phyloP scores from a whole-genome alignment of 1,284 basidiomycete species.

The Papiliotrema nemorosa region DNA sequence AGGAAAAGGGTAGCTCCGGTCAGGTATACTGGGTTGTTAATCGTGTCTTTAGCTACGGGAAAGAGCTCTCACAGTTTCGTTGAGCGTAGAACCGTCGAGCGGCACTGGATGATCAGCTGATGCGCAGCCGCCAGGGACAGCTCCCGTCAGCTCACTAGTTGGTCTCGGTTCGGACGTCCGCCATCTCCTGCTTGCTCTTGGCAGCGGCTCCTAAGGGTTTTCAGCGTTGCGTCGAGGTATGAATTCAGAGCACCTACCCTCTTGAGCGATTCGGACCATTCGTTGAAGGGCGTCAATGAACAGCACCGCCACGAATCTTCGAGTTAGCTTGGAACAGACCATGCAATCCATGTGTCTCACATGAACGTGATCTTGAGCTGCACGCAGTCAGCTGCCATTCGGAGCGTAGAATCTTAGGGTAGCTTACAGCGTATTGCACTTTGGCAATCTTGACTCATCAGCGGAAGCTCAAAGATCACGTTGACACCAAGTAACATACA shows the following conservation, averaged over 20 bases:
- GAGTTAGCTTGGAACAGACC: background rate
- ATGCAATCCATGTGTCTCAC: constrained; percentile 51
- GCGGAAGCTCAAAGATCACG: background rate
- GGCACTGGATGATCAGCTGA: constrained; percentile 42
- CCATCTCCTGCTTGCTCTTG: constrained; percentile 58
- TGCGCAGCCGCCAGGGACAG: background rate
- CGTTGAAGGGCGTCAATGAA: constrained; percentile 80
- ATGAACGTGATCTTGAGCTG: constrained; percentile 89
- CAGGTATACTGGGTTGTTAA: constrained; percentile 66
- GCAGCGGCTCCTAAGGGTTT: constrained; percentile 62
- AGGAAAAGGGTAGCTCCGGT: constrained; percentile 93
- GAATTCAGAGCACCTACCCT: constrained; percentile 25
- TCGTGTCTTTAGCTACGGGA: background rate
- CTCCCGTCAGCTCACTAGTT: constrained; percentile 57
- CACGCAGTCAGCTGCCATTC: constrained; percentile 12
- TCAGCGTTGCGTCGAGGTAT: background rate
- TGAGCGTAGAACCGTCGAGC: constrained; percentile 83
- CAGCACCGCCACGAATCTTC: constrained; percentile 73
- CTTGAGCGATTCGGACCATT: constrained; percentile 75
- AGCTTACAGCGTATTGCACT: constrained; percentile 52
- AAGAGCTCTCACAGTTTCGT: constrained; percentile 55
- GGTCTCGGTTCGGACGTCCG: constrained; percentile 74
- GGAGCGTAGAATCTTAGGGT: background rate
- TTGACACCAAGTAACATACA: constrained; percentile 18
- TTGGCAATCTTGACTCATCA: constrained; percentile 50